Conservation (phyloP, 495 filamentous ascomycete species). For the Trichocladium antarcticum region DNA sequence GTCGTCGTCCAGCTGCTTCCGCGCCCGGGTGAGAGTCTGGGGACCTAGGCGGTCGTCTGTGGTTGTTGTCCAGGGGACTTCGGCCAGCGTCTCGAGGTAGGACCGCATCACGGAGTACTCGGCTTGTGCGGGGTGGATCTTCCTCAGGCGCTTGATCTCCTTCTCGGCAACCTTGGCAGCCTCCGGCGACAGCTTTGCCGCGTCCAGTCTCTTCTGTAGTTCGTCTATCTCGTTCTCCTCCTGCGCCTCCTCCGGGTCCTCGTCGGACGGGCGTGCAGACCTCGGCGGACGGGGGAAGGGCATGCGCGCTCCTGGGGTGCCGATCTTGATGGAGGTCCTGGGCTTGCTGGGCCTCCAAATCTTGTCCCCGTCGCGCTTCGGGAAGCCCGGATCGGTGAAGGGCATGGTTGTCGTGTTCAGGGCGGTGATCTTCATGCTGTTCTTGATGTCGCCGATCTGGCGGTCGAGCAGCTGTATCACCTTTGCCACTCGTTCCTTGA, state of each 20-base stretch:
- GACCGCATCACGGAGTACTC: slow-evolving; percentile 88
- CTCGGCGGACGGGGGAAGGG: slow-evolving; percentile 40
- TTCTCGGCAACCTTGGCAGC: slow-evolving; percentile 79
- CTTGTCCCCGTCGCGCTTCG: slow-evolving; percentile 29
- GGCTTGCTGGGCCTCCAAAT: slow-evolving; percentile 21
- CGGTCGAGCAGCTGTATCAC: slow-evolving; percentile 70
- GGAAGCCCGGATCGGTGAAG: slow-evolving; percentile 41
- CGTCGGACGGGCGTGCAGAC: slow-evolving; percentile 21
- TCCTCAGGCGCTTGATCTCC: slow-evolving; percentile 77
- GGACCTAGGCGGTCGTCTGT: slow-evolving; percentile 83
- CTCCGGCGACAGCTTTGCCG: slow-evolving; percentile 55
- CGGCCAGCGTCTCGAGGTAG: slow-evolving; percentile 90
- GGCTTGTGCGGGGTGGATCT: slow-evolving; percentile 90
- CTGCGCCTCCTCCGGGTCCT: slow-evolving; percentile 49
- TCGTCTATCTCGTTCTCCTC: slow-evolving; percentile 83
- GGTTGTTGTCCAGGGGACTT: slow-evolving; percentile 83
- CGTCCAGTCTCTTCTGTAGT: slow-evolving; percentile 73
- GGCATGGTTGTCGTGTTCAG: slow-evolving; percentile 50
- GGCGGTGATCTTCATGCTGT: slow-evolving; percentile 65
- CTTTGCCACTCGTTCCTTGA: slow-evolving; percentile 64
- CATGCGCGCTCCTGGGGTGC: slow-evolving; percentile 17
- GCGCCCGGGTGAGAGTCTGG: slow-evolving; percentile 64
- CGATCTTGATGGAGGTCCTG: slow-evolving; percentile 19
- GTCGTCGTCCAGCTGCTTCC: slow-evolving; percentile 88
- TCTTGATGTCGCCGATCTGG: slow-evolving; percentile 71